phyloP scores from a whole-genome alignment of 164 flowering plant genomes.

The Piper longum region DNA sequence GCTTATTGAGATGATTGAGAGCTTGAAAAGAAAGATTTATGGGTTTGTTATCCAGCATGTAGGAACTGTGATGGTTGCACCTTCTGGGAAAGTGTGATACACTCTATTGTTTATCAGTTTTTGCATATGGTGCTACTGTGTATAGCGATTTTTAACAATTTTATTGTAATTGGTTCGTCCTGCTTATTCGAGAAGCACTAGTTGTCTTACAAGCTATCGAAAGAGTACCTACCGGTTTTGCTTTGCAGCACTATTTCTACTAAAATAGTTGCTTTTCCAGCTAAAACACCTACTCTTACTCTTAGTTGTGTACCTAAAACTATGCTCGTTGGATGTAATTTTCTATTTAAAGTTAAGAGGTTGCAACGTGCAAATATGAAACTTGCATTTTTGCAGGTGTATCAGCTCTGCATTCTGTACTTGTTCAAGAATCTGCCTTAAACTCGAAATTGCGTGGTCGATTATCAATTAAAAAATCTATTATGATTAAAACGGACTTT shows the following conservation, averaged over 20 bases:
- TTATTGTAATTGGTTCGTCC: too few species aligned
- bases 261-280: not conserved
- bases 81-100: not conserved
- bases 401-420: not conserved
- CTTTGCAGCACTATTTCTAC: not conserved
- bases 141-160: too few species aligned
- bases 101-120: not conserved
- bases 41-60: constrained; percentile 83
- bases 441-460: too few species aligned
- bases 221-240: too few species aligned
- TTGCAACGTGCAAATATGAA: not conserved
- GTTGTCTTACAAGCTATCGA: too few species aligned
- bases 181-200: too few species aligned
- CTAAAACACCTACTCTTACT: not conserved
- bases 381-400: not conserved
- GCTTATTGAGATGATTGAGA: constrained; percentile 38
- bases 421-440: too few species aligned
- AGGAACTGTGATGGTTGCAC: constrained; percentile 20
- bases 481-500: too few species aligned
- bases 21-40: constrained; percentile 66
- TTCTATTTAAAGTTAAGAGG: not conserved
- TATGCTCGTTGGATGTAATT: not conserved
- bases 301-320: not conserved
- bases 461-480: too few species aligned
- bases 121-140: too few species aligned